Evolutionary conservation across 2,329 filamentous ascomycete species (phyloP).

Genomic region (Trichophyton equinum): DNA sequence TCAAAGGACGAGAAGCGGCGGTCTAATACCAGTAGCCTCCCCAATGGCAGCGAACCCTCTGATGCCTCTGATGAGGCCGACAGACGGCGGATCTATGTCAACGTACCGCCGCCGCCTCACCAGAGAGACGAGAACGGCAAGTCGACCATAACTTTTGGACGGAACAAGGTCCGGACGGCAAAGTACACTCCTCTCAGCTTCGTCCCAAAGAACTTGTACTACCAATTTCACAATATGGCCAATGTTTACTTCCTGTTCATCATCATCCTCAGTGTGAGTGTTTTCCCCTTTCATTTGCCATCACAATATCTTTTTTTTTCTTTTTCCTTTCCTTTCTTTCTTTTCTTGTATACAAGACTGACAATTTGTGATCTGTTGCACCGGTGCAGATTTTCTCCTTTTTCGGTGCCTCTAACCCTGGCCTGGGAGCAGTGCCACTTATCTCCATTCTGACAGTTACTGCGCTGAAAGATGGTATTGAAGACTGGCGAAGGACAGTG

Average conservation of each 20-base stretch:
- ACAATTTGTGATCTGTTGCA: conserved; percentile 14
- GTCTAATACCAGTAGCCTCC: conserved; percentile 32
- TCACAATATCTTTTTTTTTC: neutral
- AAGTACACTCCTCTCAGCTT: conserved; percentile 96
- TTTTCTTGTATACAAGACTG: neutral
- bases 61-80: conserved; percentile 26
- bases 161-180: conserved; percentile 95
- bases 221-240: conserved; percentile 96
- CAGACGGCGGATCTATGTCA: conserved; percentile 65
- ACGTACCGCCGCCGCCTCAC: conserved; percentile 61
- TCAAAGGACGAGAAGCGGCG: conserved; percentile 58
- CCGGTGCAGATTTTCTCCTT: conserved; percentile 73
- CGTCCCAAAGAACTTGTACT: conserved; percentile 90
- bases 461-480: conserved; percentile 84
- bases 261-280: conserved; percentile 81
- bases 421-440: conserved; percentile 75
- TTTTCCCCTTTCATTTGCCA: neutral
- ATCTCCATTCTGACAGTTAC: conserved; percentile 87
- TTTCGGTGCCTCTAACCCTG: conserved; percentile 84
- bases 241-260: conserved; percentile 98
- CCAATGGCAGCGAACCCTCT: conserved; percentile 16
- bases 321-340: neutral
- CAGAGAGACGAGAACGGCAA: conserved; percentile 70
- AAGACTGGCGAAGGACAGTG: conserved; percentile 84
- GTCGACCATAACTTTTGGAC: conserved; percentile 55